Evolutionary conservation across 202 grass and related monocot genomes (phyloP).

Genomic region (Schoenoplectus tabernaemontani): DNA sequence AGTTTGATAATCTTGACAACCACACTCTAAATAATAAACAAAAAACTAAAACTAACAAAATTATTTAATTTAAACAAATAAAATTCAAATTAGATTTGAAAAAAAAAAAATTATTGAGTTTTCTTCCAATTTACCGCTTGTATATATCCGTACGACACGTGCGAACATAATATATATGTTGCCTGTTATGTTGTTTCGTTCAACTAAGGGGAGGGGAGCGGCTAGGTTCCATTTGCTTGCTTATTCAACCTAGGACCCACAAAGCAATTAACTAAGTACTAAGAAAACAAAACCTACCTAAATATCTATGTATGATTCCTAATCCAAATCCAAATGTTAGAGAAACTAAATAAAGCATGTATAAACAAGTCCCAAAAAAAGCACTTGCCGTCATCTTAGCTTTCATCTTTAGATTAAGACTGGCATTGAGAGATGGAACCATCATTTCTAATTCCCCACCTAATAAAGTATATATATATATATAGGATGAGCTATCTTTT

Average conservation of each 20-base stretch:
- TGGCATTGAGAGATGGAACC: background rate
- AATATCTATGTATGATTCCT: background rate
- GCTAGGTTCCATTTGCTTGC: slow-evolving; percentile 10
- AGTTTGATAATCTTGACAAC: too few species aligned
- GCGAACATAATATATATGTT: background rate
- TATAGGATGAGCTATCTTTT: background rate
- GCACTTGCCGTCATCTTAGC: slow-evolving; percentile 12
- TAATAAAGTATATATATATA: background rate
- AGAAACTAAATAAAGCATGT: background rate
- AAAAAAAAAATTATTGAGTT: background rate
- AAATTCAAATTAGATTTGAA: background rate
- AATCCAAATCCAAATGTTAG: background rate
- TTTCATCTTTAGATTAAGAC: slow-evolving; percentile 16
- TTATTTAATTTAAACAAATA: background rate
- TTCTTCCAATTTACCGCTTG: background rate
- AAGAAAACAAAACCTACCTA: background rate
- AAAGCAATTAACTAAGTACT: slow-evolving; percentile 5
- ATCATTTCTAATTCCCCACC: slow-evolving; percentile 11
- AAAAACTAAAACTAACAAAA: too few species aligned
- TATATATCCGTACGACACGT: background rate
- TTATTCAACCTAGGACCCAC: slow-evolving; percentile 9
- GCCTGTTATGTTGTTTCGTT: background rate
- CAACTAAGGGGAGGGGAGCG: background rate
- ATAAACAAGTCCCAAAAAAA: slow-evolving; percentile 12
- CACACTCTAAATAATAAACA: too few species aligned